Conservation (phyloP, 2,329 filamentous ascomycete species). For the Tricladium varicosporioides region DNA sequence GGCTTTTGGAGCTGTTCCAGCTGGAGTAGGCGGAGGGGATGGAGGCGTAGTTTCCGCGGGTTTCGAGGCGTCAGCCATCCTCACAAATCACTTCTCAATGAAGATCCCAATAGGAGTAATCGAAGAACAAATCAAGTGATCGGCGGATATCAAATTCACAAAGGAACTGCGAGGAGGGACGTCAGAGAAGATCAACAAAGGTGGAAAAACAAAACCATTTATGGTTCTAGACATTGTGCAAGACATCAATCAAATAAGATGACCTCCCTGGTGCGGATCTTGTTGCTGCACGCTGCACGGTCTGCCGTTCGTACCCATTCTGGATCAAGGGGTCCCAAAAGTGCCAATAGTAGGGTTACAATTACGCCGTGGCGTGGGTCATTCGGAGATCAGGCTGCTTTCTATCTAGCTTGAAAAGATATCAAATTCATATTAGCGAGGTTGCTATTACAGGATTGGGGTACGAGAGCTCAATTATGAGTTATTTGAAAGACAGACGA, state of each 20-base stretch:
- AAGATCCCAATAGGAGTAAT: background rate
- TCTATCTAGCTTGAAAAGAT: background rate
- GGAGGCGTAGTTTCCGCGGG: background rate
- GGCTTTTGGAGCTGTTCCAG: background rate
- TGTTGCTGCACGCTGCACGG: background rate
- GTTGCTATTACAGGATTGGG: background rate
- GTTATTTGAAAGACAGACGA: too few species aligned
- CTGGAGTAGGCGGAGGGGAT: background rate
- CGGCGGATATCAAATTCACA: background rate
- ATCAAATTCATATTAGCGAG: background rate
- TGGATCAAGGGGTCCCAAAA: background rate
- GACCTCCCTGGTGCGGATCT: background rate
- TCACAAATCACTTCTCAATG: background rate
- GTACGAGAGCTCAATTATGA: too few species aligned
- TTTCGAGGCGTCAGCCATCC: background rate
- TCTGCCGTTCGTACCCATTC: background rate
- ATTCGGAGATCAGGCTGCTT: background rate
- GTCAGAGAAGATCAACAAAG: background rate
- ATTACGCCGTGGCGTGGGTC: background rate
- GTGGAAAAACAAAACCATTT: background rate
- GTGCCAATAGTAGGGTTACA: background rate
- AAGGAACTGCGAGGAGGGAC: background rate
- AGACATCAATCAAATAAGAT: background rate
- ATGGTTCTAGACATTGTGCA: background rate
- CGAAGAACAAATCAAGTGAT: background rate